A percentile compares a stretch with the other conserved stretches of the same genome.
Conservation (phyloP, 192 early-diverging fungal genomes). For the Backusella sp. region DNA sequence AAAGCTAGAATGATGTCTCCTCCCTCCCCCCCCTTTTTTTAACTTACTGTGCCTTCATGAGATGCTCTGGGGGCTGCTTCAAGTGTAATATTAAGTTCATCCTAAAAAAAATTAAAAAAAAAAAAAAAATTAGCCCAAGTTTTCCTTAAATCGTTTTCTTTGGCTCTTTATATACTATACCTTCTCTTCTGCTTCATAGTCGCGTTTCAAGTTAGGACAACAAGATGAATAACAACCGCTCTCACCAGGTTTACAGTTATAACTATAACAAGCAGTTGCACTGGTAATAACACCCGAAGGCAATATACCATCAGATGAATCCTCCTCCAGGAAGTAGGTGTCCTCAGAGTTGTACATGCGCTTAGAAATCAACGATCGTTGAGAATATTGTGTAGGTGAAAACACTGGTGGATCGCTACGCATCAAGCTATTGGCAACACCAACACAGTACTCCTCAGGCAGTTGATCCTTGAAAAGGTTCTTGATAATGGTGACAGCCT, state of each 20-base stretch:
- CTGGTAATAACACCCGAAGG: constrained; percentile 87
- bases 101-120: background rate
- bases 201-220: constrained; percentile 26
- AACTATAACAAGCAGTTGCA: constrained; percentile 81
- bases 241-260: constrained; percentile 18
- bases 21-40: background rate
- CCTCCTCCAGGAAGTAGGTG: constrained; percentile 31
- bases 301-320: constrained; percentile 38
- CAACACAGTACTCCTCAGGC: constrained; percentile 15
- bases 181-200: background rate
- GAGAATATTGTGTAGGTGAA: constrained; percentile 25
- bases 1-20: background rate
- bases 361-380: constrained; percentile 29
- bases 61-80: background rate
- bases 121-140: background rate
- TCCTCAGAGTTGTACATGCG: constrained; percentile 35
- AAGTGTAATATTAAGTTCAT: background rate
- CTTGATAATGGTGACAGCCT: constrained; percentile 28
- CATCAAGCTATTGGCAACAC: constrained; percentile 31
- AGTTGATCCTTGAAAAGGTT: constrained; percentile 15
- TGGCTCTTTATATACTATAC: background rate
- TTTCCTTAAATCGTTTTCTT: background rate
- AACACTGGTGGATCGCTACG: constrained; percentile 30
- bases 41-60: constrained; percentile 7
- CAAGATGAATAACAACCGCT: constrained; percentile 32